These are phyloP conservation scores for Discostella pseudostelligera DNA, from an alignment of 108 stramenopile genomes.

Conservation along the genomic window DNA sequence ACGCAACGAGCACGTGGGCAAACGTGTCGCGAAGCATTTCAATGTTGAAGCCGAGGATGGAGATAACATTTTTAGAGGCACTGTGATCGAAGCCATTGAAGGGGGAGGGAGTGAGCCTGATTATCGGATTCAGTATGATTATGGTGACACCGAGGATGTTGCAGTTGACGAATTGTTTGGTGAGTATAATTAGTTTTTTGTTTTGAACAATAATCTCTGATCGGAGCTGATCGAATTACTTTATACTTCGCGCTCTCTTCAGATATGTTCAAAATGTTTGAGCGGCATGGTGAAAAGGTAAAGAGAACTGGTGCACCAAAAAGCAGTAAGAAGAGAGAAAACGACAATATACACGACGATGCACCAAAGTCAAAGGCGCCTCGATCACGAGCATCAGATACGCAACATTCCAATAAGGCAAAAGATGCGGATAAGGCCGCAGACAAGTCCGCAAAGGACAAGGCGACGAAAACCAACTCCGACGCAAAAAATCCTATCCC, in stretches of 20 bases:
- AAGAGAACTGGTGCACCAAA: constrained; percentile 1
- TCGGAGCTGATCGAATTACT: background rate
- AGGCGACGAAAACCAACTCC: background rate
- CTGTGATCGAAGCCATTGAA: constrained; percentile 27
- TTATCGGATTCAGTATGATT: constrained; percentile 63
- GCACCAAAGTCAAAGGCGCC: background rate
- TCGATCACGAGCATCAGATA: background rate
- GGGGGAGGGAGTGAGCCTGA: constrained; percentile 17
- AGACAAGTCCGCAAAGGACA: constrained; percentile 5
- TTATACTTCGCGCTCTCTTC: background rate
- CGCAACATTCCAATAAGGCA: background rate
- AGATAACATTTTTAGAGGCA: constrained; percentile 55
- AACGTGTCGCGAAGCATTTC: constrained; percentile 63
- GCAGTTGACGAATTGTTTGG: constrained; percentile 45
- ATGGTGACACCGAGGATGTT: constrained; percentile 68
- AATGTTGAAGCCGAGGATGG: constrained; percentile 41
- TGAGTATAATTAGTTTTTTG: constrained; percentile 39
- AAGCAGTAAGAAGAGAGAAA: background rate
- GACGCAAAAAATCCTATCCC: constrained; percentile 11
- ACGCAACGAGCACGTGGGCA: constrained; percentile 33
- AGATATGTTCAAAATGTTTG: constrained; percentile 47
- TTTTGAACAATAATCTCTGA: background rate
- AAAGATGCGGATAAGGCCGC: background rate
- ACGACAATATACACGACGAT: background rate
- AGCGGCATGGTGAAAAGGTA: constrained; percentile 44